Evolutionary conservation across 2,329 filamentous ascomycete species (phyloP), one percentile per base, ranked within the genome.

Genomic region (Arthroderma sp.): DNA sequence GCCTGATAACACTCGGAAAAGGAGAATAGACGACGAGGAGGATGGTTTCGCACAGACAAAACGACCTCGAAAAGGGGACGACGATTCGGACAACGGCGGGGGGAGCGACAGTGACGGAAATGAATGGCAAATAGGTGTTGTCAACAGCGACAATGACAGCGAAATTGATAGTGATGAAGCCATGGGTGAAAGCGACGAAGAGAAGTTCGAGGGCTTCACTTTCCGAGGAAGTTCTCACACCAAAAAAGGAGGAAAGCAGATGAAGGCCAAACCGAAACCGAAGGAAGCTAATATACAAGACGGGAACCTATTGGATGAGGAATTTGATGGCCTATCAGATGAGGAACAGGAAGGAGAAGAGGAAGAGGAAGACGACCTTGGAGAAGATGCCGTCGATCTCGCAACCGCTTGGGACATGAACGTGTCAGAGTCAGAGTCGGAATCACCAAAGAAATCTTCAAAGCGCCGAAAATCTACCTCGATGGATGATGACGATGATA

Each of bases 61-160:
- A 74, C 66, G 65, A 37, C 61, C 62, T 45, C 56, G 57, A 44
- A 65, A 58, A 11, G 56, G 57, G 27, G 62, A 60, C 9, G 72
- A 73, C 37, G 68, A 69, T 33, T 61, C 68, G 29, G 72, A 74
- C 51, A 70, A 77, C 10, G 83, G 88, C 47, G 78, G 81, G 51
- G 85, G 84, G 6, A 88, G 82, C 53, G 88, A 94, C 58, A 86
- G 82, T 49, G 84, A 88, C 49, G 87, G 86, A 22, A 84, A 93
- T 55, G 79, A 84, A 57, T 94, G 86, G 86, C 80, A 74, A 41
- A 70, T 94, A 42, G 87, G 88, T 28, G 68, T 78, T 40, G 77
- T 81, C 22, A 75, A 74, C 40, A 76, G 74, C 38, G 78, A 82
- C 43, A 73, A 82, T 50, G 81, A 84, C 54, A 78, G 75, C 44